Conservation (phyloP, 1,284 basidiomycete species). For the Schizophyllum commune region DNA sequence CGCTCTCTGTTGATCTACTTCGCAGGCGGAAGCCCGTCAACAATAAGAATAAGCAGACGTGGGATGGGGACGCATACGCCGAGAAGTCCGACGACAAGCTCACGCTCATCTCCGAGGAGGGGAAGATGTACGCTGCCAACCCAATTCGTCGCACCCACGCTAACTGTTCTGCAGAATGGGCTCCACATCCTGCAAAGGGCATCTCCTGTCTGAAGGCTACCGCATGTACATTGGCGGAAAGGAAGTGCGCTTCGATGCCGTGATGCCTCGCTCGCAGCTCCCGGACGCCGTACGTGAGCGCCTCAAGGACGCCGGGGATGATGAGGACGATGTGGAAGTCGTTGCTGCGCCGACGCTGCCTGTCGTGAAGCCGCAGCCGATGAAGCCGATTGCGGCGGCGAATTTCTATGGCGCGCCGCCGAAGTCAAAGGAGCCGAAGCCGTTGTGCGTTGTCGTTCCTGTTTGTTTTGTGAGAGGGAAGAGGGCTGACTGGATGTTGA, state of each 20-base stretch:
- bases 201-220: slow-evolving; percentile 41
- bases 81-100: slow-evolving; percentile 42
- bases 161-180: slow-evolving; percentile 42
- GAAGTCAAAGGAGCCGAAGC: slow-evolving; percentile 38
- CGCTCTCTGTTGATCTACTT: slow-evolving; percentile 2
- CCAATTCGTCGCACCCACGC: slow-evolving; percentile 3
- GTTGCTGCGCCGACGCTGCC: not conserved
- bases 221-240: slow-evolving; percentile 45
- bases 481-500: slow-evolving; percentile 17
- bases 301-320: not conserved
- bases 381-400: slow-evolving; percentile 43
- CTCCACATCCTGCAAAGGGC: slow-evolving; percentile 53
- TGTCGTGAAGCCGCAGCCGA: not conserved
- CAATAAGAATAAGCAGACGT: slow-evolving; percentile 78
- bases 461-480: too few species aligned
- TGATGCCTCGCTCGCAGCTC: slow-evolving; percentile 39
- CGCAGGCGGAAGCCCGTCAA: slow-evolving; percentile 65
- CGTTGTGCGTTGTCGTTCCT: too few species aligned
- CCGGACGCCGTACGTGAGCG: slow-evolving; percentile 25
- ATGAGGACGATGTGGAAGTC: slow-evolving; percentile 3
- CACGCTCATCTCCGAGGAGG: slow-evolving; percentile 60
- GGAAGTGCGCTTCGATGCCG: slow-evolving; percentile 54
- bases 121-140: slow-evolving; percentile 46
- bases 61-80: slow-evolving; percentile 76
- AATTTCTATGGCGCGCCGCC: slow-evolving; percentile 51